Conservation (phyloP, 2,329 filamentous ascomycete species). For the Phialophora tarda region DNA sequence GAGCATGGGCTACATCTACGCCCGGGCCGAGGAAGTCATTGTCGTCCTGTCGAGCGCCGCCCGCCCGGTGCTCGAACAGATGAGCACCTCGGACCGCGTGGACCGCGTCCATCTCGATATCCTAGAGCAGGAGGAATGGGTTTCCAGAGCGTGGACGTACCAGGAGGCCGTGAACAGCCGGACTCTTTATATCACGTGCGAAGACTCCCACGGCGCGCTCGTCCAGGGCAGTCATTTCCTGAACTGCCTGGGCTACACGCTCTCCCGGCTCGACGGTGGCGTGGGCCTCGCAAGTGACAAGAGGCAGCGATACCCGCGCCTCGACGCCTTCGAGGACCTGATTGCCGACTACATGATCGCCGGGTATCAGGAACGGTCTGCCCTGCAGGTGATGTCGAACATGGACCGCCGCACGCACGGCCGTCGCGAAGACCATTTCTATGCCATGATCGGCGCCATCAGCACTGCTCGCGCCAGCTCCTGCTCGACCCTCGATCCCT, state of each 20-base stretch:
- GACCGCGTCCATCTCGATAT: conserved; percentile 11
- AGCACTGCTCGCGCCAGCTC: conserved; percentile 15
- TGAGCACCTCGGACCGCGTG: conserved; percentile 13
- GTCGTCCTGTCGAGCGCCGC: conserved; percentile 15
- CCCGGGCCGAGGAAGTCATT: conserved; percentile 21
- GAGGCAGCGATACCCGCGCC: conserved; percentile 18
- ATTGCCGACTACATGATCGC: conserved; percentile 26
- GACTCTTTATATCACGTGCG: conserved; percentile 12
- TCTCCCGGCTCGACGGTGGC: conserved; percentile 1
- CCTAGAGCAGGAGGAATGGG: conserved; percentile 25
- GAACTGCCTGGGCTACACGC: conserved; percentile 21
- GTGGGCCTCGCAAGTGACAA: not conserved
- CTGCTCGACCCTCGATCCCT: not conserved
- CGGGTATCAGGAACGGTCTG: conserved; percentile 18
- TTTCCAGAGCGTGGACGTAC: conserved; percentile 25
- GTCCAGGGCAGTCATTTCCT: conserved; percentile 21
- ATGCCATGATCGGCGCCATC: conserved; percentile 27
- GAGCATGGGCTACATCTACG: conserved; percentile 29
- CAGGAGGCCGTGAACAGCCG: conserved; percentile 27
- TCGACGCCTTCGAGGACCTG: conserved; percentile 26
- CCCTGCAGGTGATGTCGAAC: conserved; percentile 24
- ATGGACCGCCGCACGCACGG: conserved; percentile 16
- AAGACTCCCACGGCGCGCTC: conserved; percentile 1
- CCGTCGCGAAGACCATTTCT: conserved; percentile 20
- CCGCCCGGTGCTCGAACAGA: conserved; percentile 15